Evolutionary conservation across 306 rosid species (phyloP), one percentile per base, ranked within the genome.

Genomic region (Canavalia ensiformis): DNA sequence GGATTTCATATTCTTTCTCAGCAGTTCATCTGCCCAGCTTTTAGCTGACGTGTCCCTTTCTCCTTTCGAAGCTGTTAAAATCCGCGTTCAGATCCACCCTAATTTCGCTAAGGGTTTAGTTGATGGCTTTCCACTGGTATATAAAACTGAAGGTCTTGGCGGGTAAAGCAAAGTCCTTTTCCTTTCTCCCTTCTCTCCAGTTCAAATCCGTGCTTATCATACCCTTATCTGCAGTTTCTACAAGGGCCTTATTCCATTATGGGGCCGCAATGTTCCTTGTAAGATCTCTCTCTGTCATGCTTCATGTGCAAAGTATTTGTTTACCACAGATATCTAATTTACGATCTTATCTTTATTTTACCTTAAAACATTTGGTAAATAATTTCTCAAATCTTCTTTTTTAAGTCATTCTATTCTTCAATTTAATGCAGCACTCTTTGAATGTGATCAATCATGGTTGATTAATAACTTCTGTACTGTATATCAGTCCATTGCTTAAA

Each of bases 211-310:
- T 78, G 55, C 82, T 81, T 63, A 78, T 50, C 4, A 9, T 66
- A 72, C 49, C 42, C 47, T 63, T 59, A 28, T 67, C 74, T 85
- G 86, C 89, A 91, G 95, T 83, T 88, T 89, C 72, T 91, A 86
- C 81, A 76, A 75, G 77, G 93, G 96, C 13, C 87, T 89, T 84
- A 64, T 88, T 52, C 93, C 96, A 74, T 86, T 91, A 62, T 91
- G 96, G 96, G 89, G 93, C 71, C 91, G 97, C 76, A 91, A 90
- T 87, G 88, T 91, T 82, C 97, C 97, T 85, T 91, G 94, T 90
- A 88, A 86, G 56, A 47, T 50, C 55, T 86, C 75, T 84, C 87
- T 76, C 7, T 18, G 25, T 71, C 34, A 46, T 78, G 7, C 46
- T 84, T 41, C 34, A 41, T 70, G 13, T 13, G 77, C 7, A 10